phyloP scores from a whole-genome alignment of 495 filamentous ascomycete genomes.

The Gamarada debralockiae region DNA sequence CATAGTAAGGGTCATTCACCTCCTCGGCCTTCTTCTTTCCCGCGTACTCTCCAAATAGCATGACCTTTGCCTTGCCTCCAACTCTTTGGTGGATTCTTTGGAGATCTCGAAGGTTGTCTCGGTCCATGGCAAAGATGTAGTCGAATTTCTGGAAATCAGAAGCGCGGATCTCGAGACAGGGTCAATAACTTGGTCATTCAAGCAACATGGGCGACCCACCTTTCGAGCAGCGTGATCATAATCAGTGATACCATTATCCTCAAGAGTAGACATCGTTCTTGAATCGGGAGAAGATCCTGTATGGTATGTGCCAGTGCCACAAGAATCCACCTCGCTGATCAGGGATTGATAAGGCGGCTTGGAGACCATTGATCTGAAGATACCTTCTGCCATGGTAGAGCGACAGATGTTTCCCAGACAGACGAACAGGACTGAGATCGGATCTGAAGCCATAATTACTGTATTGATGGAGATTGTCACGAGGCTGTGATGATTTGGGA shows the following conservation, averaged over 20 bases:
- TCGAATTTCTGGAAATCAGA: slow-evolving; percentile 81
- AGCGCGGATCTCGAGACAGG: slow-evolving; percentile 28
- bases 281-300: slow-evolving; percentile 67
- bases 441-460: slow-evolving; percentile 23
- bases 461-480: too few relatives aligned
- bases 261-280: slow-evolving; percentile 80
- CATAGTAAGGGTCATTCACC: slow-evolving; percentile 93
- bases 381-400: slow-evolving; percentile 93
- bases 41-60: slow-evolving; percentile 83
- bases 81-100: slow-evolving; percentile 53
- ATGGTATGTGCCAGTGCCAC: slow-evolving; percentile 86
- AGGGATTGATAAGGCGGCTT: slow-evolving; percentile 47
- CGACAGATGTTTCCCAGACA: slow-evolving; percentile 96
- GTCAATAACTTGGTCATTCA: background rate
- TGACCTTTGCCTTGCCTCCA: slow-evolving; percentile 52
- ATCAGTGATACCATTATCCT: slow-evolving; percentile 64
- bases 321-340: slow-evolving; percentile 75
- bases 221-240: slow-evolving; percentile 78
- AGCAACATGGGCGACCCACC: slow-evolving; percentile 35
- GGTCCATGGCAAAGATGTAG: slow-evolving; percentile 94
- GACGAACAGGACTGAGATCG: slow-evolving; percentile 84
- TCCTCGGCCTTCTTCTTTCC: slow-evolving; percentile 62
- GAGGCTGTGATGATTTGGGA: too few relatives aligned
- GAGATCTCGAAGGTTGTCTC: slow-evolving; percentile 68
- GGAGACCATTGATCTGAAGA: slow-evolving; percentile 71